These are phyloP conservation scores for Colletotrichum melonis DNA, from an alignment of 2,329 filamentous ascomycete genomes.

Conservation along the genomic window DNA sequence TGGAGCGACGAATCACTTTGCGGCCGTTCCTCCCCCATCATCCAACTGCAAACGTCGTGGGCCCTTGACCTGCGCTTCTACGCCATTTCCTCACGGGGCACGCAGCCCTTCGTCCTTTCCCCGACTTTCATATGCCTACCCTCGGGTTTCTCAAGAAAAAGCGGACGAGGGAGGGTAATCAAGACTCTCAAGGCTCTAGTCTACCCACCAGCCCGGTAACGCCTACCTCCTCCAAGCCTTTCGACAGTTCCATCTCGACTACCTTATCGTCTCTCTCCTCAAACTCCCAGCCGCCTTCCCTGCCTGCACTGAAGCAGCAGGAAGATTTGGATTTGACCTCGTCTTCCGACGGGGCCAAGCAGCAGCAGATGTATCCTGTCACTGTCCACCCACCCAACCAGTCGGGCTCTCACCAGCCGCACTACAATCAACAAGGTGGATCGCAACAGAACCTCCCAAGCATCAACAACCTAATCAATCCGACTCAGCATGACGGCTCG, in stretches of 20 bases:
- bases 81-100: conserved; percentile 25
- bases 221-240: conserved; percentile 65
- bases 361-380: conserved; percentile 47
- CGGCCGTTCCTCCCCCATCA: conserved; percentile 27
- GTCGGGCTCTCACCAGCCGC: conserved; percentile 44
- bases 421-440: conserved; percentile 50
- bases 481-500: conserved; percentile 59
- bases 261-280: conserved; percentile 38
- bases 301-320: conserved; percentile 35
- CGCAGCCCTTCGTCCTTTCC: conserved; percentile 42
- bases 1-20: conserved; percentile 34
- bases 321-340: conserved; percentile 32
- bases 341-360: conserved; percentile 37
- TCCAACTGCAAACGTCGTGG: conserved; percentile 34
- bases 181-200: conserved; percentile 74
- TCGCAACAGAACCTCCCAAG: conserved; percentile 77
- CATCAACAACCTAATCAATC: conserved; percentile 87
- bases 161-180: conserved; percentile 91
- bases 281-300: conserved; percentile 21
- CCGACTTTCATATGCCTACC: conserved; percentile 78
- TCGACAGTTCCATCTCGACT: conserved; percentile 49
- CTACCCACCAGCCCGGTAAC: conserved; percentile 74
- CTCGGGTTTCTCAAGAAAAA: conserved; percentile 99
- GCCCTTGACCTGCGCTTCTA: conserved; percentile 23
- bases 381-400: conserved; percentile 42